These are phyloP conservation scores for Talaromyces proteolyticus DNA, from an alignment of 495 filamentous ascomycete genomes.

Conservation along the genomic window DNA sequence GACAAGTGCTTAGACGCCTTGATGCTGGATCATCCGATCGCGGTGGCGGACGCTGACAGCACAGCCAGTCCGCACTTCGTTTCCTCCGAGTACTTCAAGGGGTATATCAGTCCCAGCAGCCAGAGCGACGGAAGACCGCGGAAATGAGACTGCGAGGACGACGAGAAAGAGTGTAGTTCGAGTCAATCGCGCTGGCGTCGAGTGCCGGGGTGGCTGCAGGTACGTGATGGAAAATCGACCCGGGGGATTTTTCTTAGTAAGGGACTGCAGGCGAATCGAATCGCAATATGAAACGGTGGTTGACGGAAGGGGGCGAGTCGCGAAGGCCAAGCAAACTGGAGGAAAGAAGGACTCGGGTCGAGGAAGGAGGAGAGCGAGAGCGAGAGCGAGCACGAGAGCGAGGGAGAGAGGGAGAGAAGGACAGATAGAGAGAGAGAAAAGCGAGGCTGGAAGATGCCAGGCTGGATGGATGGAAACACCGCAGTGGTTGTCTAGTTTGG, in stretches of 20 bases:
- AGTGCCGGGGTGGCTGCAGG: background rate
- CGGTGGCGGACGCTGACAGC: constrained; percentile 17
- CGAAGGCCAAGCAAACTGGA: too few relatives aligned
- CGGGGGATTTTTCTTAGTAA: background rate
- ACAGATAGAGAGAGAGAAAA: constrained; percentile 9
- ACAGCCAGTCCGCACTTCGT: constrained; percentile 5
- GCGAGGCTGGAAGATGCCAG: constrained; percentile 9
- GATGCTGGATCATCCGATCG: constrained; percentile 25
- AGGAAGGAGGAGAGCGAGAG: constrained; percentile 6
- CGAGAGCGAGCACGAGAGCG: constrained; percentile 7
- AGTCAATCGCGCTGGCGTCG: background rate
- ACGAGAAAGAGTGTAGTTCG: background rate
- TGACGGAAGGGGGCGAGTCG: constrained; percentile 4
- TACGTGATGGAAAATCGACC: background rate
- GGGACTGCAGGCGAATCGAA: background rate
- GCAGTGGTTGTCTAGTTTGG: too few relatives aligned
- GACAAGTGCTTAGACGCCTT: constrained; percentile 9
- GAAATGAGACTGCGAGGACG: background rate
- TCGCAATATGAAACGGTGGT: constrained; percentile 1
- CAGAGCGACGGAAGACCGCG: background rate
- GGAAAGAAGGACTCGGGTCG: background rate
- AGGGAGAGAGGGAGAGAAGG: constrained; percentile 9
- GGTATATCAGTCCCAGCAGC: background rate
- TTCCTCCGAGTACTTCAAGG: too few relatives aligned
- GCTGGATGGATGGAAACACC: constrained; percentile 12